phyloP scores from a whole-genome alignment of 2,329 filamentous ascomycete species.

The Aspergillus calidoustus region DNA sequence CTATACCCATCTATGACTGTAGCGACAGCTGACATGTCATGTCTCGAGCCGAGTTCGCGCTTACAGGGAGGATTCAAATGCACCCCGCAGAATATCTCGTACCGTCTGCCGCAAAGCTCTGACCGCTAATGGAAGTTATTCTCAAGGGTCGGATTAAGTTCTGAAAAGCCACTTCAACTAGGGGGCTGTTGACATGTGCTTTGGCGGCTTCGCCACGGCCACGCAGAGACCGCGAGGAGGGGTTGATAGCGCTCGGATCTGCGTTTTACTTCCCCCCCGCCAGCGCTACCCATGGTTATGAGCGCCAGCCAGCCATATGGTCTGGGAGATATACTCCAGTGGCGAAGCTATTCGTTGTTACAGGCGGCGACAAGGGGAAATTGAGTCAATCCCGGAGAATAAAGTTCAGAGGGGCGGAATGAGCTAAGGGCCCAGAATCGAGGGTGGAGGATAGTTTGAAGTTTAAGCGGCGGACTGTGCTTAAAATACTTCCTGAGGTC shows the following conservation, averaged over 20 bases:
- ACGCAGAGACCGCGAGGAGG: constrained; percentile 1
- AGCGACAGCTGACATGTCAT: neutral
- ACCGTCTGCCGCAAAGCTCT: neutral
- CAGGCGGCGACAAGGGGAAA: constrained; percentile 1
- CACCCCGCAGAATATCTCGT: constrained; percentile 12
- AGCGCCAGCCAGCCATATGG: neutral
- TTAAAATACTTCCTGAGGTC: neutral
- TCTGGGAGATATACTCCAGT: neutral
- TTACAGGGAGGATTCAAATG: constrained; percentile 3
- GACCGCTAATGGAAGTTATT: constrained; percentile 5
- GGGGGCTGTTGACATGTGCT: constrained; percentile 4
- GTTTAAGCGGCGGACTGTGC: neutral
- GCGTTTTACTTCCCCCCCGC: constrained; percentile 5
- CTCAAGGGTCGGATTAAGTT: neutral
- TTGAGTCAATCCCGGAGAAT: constrained; percentile 6
- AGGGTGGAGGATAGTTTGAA: neutral
- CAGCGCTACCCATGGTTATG: constrained; percentile 3
- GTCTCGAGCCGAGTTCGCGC: constrained; percentile 3
- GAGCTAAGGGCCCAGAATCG: neutral
- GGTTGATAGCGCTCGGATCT: constrained; percentile 19
- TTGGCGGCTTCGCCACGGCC: constrained; percentile 7
- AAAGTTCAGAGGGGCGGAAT: constrained; percentile 5
- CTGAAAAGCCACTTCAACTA: neutral
- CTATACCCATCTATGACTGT: constrained; percentile 2
- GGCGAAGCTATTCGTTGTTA: constrained; percentile 8